A percentile compares a stretch with the other conserved stretches of the same genome.
Evolutionary conservation across 179 eudicot species (phyloP).

Genomic region (Beta lomatogona): DNA sequence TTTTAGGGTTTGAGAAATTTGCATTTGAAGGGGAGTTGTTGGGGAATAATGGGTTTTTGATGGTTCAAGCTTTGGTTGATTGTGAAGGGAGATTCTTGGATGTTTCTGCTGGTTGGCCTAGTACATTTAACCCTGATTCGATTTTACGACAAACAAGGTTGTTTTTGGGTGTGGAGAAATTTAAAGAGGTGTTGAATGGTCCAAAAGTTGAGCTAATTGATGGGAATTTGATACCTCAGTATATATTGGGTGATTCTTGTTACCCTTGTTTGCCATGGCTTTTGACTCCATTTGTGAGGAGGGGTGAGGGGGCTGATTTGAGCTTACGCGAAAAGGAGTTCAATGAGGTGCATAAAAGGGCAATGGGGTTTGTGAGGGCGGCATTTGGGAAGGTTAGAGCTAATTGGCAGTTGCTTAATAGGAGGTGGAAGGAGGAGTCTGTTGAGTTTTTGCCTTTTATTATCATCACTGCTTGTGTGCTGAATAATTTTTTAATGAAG

Average conservation of each 20-base stretch:
- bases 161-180: conserved; percentile 52
- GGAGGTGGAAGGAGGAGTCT: conserved; percentile 71
- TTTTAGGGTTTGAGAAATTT: conserved; percentile 66
- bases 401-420: conserved; percentile 63
- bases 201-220: conserved; percentile 46
- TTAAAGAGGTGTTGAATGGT: conserved; percentile 65
- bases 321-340: conserved; percentile 46
- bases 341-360: conserved; percentile 62
- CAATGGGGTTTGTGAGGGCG: conserved; percentile 49
- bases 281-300: conserved; percentile 55
- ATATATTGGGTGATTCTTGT: conserved; percentile 72
- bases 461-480: conserved; percentile 64
- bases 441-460: conserved; percentile 84
- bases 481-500: conserved; percentile 82
- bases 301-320: conserved; percentile 28
- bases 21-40: conserved; percentile 44
- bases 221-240: conserved; percentile 68
- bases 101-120: conserved; percentile 95
- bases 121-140: conserved; percentile 47
- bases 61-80: conserved; percentile 88
- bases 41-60: conserved; percentile 60
- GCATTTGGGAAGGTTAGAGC: conserved; percentile 67
- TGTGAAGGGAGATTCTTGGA: conserved; percentile 81
- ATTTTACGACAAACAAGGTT: conserved; percentile 56
- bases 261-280: conserved; percentile 87